Evolutionary conservation across 306 rosid species (phyloP), one percentile per base, ranked within the genome.

Genomic region (Lathyrus tuberosus): DNA sequence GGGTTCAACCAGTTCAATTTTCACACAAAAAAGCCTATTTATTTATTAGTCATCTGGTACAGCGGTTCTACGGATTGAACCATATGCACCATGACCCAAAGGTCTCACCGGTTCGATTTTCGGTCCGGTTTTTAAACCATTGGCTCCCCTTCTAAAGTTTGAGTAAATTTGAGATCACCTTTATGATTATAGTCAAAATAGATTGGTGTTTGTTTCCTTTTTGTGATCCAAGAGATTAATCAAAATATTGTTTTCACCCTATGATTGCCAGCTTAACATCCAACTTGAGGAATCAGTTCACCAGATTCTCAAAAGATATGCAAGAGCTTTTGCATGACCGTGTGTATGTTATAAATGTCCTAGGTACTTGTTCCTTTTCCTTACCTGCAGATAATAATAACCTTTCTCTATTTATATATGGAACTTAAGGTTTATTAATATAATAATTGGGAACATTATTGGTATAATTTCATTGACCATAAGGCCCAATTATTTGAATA

Each of bases 301-400:
- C 81, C 64, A 88, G 76, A 69, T 86, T 90, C 68, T 67, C 81
- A 18, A 74, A 83, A 66, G 98, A 94, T 70, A 76, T 87, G 84
- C 75, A 81, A 81, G 89, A 69, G 65, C 97, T 94, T 70, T 73
- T 94, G 81, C 79, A 71, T 14, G 86, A 94, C 75, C 83, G 84
- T 80, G 95, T 94, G 74, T 94, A 83, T 82, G 81, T 87, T 70
- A 68, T 86, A 72, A 94, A 94, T 78, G 81, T 85, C 70, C 79
- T 90, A 70, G 98, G 98, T 93, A 88, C 76, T 52, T 62, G 74
- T 61, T 59, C 62, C 72, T 40, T 73, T 75, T 62, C 53, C 53
- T 68, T 44, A 41, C 60, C 49, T 74, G 18, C 14, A 46, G 56
- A 26, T 48, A 49, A 33, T 48, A 48, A 46, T 33, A 48, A 31